phyloP scores from a whole-genome alignment of 345 rosid species.

The Stellera chamaejasme region DNA sequence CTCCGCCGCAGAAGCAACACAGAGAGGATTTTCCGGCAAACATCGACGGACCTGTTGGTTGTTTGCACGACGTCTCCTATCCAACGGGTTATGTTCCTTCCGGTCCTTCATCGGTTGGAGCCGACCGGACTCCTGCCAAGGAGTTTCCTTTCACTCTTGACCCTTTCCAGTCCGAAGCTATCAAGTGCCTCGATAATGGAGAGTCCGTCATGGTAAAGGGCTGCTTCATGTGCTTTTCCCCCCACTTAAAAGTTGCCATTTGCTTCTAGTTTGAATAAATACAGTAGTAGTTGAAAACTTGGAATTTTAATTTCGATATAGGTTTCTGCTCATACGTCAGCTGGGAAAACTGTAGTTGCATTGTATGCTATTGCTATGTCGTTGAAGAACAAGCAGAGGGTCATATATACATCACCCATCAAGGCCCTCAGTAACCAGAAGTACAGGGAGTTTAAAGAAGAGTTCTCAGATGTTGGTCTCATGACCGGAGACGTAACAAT shows the following conservation, averaged over 20 bases:
- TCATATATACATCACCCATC: constrained; percentile 91
- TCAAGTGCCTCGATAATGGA: constrained; percentile 76
- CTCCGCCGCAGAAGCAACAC: constrained; percentile 36
- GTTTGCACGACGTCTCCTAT: constrained; percentile 78
- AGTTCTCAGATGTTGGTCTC: constrained; percentile 95
- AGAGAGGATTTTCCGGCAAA: constrained; percentile 26
- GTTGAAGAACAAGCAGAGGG: constrained; percentile 74
- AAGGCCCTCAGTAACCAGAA: constrained; percentile 97
- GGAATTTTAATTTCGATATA: constrained; percentile 16
- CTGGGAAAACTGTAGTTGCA: constrained; percentile 97
- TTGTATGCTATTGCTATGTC: constrained; percentile 96
- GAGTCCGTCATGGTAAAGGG: constrained; percentile 79
- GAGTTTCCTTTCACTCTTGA: constrained; percentile 90
- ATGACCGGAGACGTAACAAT: constrained; percentile 98
- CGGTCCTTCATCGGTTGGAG: constrained; percentile 17
- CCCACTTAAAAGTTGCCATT: constrained; percentile 3
- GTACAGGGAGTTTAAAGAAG: constrained; percentile 92
- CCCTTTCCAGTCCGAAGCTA: constrained; percentile 94
- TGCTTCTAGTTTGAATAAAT: background rate
- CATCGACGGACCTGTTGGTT: constrained; percentile 35
- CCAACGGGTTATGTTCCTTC: constrained; percentile 56
- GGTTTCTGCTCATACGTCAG: constrained; percentile 99
- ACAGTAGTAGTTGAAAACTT: background rate
- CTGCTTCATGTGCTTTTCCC: background rate
- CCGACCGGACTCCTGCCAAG: constrained; percentile 54